Percentiles rank a stretch among this genome's conserved stretches.
These are phyloP conservation scores for Neurospora sublineolata DNA, from an alignment of 495 filamentous ascomycete species.

Conservation along the genomic window DNA sequence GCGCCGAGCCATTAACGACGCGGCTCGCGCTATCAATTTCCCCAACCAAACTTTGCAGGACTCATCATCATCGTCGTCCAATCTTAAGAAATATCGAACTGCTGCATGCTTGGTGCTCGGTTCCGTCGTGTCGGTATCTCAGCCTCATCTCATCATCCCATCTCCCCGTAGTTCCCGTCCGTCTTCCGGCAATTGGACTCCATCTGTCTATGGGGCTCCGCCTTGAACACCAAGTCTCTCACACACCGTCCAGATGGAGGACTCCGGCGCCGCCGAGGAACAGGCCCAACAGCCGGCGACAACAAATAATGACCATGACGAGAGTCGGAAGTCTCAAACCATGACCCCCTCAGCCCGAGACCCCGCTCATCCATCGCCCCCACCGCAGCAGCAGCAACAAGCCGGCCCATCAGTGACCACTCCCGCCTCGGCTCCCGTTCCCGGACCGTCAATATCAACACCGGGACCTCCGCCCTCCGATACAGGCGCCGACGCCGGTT, in stretches of 20 bases:
- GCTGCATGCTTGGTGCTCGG: neutral
- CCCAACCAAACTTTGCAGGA: neutral
- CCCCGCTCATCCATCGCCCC: neutral
- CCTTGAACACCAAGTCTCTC: neutral
- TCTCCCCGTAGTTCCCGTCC: neutral
- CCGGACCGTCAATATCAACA: constrained; percentile 1
- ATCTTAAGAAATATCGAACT: neutral
- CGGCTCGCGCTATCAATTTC: neutral
- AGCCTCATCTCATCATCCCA: neutral
- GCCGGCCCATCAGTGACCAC: neutral
- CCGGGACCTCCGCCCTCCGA: constrained; percentile 10
- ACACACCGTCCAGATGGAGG: neutral
- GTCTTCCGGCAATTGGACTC: neutral
- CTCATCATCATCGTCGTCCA: neutral
- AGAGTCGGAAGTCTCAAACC: neutral
- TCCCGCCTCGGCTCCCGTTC: neutral
- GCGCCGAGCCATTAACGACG: neutral
- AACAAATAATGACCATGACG: neutral
- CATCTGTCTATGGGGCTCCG: neutral
- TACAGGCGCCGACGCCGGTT: constrained; percentile 17
- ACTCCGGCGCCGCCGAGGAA: neutral
- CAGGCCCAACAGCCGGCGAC: neutral
- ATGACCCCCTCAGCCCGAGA: neutral
- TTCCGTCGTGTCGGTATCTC: neutral
- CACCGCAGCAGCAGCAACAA: neutral